Evolutionary conservation across 768 basidiomycete species (phyloP).

Genomic region (Xanthoconium purpureum): DNA sequence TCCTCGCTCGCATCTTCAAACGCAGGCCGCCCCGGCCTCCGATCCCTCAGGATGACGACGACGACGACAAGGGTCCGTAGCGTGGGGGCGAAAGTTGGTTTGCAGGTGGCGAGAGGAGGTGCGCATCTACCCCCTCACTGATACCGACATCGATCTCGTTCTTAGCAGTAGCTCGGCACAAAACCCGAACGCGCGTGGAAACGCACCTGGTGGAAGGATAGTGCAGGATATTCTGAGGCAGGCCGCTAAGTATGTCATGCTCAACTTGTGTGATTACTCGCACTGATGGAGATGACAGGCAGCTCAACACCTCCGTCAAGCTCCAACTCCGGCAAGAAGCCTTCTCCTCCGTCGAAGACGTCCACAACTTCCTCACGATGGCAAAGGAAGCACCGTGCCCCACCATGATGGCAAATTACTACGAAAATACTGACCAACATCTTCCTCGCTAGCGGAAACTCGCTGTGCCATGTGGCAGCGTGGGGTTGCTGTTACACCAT

Average conservation of each 20-base stretch:
- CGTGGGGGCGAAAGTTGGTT: no score
- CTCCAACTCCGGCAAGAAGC: conserved; percentile 99
- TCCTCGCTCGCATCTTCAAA: no score
- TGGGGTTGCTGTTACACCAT: conserved; percentile 85
- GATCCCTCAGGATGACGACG: no score
- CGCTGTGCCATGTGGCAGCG: conserved; percentile 94
- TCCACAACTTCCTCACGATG: conserved; percentile 91
- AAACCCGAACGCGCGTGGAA: no score
- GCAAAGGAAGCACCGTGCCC: conserved; percentile 91
- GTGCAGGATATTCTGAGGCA: conserved; percentile 63
- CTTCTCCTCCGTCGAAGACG: conserved; percentile 97
- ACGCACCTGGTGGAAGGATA: no score
- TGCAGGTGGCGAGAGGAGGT: no score
- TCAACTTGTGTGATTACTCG: not conserved
- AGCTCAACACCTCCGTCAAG: conserved; percentile 94
- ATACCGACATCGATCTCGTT: no score
- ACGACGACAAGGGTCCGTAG: no score
- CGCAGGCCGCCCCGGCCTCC: no score
- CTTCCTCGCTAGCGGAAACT: conserved; percentile 92
- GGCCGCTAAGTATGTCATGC: conserved; percentile 66
- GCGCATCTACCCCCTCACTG: no score
- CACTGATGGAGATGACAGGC: conserved; percentile 28
- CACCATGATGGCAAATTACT: conserved; percentile 98
- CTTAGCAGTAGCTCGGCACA: no score
- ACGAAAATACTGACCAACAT: conserved; percentile 97